These are phyloP conservation scores for Ophiobolus disseminans DNA, from an alignment of 2,329 filamentous ascomycete species.

Conservation along the genomic window DNA sequence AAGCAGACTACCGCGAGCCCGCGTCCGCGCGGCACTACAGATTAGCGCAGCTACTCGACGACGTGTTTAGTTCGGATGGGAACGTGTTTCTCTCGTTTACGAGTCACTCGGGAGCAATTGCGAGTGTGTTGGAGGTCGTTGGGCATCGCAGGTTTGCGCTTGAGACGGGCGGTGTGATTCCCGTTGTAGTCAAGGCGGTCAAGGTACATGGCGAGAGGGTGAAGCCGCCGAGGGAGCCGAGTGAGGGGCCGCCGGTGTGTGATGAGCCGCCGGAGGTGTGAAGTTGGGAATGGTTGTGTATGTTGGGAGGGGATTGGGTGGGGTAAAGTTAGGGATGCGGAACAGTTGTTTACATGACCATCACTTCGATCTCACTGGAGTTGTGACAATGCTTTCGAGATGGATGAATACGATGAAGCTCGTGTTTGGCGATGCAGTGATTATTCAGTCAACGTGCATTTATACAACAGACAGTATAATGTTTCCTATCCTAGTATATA, in stretches of 20 bases:
- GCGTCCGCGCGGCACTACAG: conserved; percentile 29
- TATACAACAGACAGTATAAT: too few species aligned
- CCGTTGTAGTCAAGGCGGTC: conserved; percentile 68
- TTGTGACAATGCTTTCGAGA: too few species aligned
- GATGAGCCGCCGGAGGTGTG: conserved; percentile 21
- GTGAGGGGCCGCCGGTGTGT: conserved; percentile 41
- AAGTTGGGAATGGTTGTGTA: neutral
- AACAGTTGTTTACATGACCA: too few species aligned
- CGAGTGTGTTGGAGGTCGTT: conserved; percentile 61
- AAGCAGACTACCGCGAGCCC: conserved; percentile 46
- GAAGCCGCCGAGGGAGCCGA: conserved; percentile 39
- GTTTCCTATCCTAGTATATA: too few species aligned
- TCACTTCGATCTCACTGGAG: too few species aligned
- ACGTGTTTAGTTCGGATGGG: conserved; percentile 59
- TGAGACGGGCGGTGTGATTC: conserved; percentile 71
- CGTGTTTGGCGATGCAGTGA: too few species aligned
- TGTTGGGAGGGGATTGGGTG: neutral
- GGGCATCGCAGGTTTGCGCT: conserved; percentile 67
- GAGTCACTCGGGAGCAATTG: conserved; percentile 66
- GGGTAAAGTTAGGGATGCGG: too few species aligned
- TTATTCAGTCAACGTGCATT: too few species aligned
- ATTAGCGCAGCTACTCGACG: conserved; percentile 54
- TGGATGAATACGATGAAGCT: too few species aligned
- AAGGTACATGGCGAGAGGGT: conserved; percentile 45
- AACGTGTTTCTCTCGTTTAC: conserved; percentile 61